Conservation (phyloP, 257 asterid genomes). For the Solanum medicagineum region DNA sequence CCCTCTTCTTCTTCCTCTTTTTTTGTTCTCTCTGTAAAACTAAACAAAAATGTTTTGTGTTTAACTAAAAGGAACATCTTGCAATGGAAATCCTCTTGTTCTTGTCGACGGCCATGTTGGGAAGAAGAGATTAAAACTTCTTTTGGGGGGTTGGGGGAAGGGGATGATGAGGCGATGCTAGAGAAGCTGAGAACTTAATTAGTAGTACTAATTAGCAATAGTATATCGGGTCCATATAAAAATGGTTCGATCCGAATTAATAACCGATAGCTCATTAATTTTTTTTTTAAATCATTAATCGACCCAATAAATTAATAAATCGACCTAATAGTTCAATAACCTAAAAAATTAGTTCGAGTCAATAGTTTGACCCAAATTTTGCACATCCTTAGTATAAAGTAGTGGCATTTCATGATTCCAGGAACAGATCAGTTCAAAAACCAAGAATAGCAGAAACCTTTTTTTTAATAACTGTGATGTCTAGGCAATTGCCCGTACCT, state of each 20-base stretch:
- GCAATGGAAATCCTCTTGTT: too few species aligned
- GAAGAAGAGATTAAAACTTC: not conserved
- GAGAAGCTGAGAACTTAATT: not conserved
- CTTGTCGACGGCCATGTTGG: constrained; percentile 19
- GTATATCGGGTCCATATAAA: too few species aligned
- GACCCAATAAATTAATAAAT: too few species aligned
- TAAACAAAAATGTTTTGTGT: not conserved
- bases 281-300: too few species aligned
- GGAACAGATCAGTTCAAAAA: not conserved
- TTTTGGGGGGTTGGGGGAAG: not conserved
- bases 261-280: too few species aligned
- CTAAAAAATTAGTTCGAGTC: too few species aligned
- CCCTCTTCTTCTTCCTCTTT: not conserved
- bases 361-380: too few species aligned
- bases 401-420: not conserved
- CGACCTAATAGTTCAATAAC: too few species aligned
- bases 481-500: not conserved
- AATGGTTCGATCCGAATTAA: too few species aligned
- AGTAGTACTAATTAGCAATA: too few species aligned
- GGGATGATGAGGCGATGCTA: not conserved
- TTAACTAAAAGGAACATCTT: not conserved
- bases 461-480: not conserved
- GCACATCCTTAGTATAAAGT: not conserved
- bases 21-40: not conserved
- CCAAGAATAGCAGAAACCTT: not conserved